Base-by-base conservation (phyloP, 2,329 filamentous ascomycete species). In the Calonectria multiphialidica region DNA sequence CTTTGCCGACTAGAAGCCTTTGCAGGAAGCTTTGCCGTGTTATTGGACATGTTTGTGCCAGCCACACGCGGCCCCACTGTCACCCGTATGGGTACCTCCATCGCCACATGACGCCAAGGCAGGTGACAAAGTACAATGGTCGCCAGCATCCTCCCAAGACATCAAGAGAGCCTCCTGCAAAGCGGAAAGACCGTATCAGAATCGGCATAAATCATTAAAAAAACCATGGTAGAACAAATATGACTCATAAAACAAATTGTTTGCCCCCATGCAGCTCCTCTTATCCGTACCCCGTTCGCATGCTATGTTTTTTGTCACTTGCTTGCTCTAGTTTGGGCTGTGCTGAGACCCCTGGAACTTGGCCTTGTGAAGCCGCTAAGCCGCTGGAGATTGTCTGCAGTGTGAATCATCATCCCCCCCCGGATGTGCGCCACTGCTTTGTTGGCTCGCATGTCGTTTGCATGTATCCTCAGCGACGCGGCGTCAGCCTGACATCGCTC, bases 391-490 rank as follows among this genome's bases (percentile, higher is more conserved):
- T 30, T 23, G n/a, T 33, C 45, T 30, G 44, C 21, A 49, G 53
- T 50, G 18, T 69, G 66, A 69, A 69, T 69, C 66, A 69, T 28
- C 62, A 40, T 13, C 12, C 35, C n/a, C 12, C 35, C 28, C 25
- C 49, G n/a, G 55, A 40, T 25, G 33, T 55, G 47, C 47, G 33
- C 47, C 47, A 44, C 42, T 50, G 28, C 61, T 64, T 44, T 35
- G 61, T 64, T 50, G 61, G 44, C 62, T 64, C 44, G 15, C 62
- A 64, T 64, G 44, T 49, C 30, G 42, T 64, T 35, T 49, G 42
- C 44, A 47, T 40, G 30, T 40, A 28, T 65, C n/a, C 30, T 23
- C 18, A 35, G 40, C 23, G 15, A 21, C 44, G 33, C 47, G 61
- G n/a, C 53, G 21, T 55, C 35, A 45, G 25, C 57, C 45, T 44